Base-by-base conservation (phyloP, 73 alveolate species). In the Tetrahymena elliotti region DNA sequence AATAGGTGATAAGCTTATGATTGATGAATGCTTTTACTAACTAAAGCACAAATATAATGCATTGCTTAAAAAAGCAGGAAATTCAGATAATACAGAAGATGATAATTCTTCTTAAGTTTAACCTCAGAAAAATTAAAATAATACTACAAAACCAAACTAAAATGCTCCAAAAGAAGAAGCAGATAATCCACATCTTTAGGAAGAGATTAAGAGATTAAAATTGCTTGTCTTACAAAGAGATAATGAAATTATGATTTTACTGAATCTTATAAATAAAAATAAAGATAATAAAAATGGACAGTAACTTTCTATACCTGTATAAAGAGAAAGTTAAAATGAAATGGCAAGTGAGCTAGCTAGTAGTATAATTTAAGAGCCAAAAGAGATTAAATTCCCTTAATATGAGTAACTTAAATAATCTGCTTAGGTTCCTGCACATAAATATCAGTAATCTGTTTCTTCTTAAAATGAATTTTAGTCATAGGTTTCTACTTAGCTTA, bases 11-110 rank as follows among this genome's bases (percentile, higher is more conserved):
- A 97, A 97, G 95, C 98, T 99, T 36, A 96, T 96, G 98, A 99
- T 99, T 52, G 98, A 98, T 96, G 99, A 99, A 94, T 99, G 99
- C 95, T 99, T 99, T 95, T 98, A 97, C 96, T 98, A 98, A 35
- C 94, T 99, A 54, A 99, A 99, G 97, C 98, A 96, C 52, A 94
- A 97, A 93, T 95, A 95, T 83, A 97, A 95, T 52, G 97, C 97
- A 88, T 83, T 96, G 93, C 94, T 27, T 83, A 97, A 98, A 96
- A 97, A 95, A 93, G 88, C 40, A 33, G 95, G 96, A 94, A 95
- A 96, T 83, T 95, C 95, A 6, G 96, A 52, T 6, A 95, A 95
- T 36, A 22, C 36, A 20, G 83, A 38, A 4, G 41, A 93, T 33
- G 41, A 93, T 38, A 93, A 93, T 93, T 39, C 82, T 38, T 39